These are phyloP conservation scores for Hypocreales sp. DNA, from an alignment of 2,329 filamentous ascomycete genomes.

Conservation along the genomic window DNA sequence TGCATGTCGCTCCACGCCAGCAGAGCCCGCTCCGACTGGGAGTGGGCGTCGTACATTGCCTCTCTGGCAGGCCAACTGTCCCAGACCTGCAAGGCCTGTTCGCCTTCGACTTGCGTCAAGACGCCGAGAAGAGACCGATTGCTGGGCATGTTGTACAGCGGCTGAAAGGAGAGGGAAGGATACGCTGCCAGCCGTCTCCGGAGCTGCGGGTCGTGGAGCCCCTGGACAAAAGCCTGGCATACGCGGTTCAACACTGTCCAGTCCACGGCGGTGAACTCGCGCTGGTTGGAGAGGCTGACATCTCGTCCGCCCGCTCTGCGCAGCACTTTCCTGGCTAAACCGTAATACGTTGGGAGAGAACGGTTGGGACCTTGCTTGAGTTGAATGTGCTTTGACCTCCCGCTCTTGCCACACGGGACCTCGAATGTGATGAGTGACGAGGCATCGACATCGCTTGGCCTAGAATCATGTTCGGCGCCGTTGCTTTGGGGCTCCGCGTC, in stretches of 20 bases:
- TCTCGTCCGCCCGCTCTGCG: conserved; percentile 33
- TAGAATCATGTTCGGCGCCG: conserved; percentile 10
- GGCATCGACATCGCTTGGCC: conserved; percentile 2
- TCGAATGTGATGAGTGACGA: conserved; percentile 7
- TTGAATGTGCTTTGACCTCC: conserved; percentile 9
- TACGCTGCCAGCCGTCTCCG: conserved; percentile 27
- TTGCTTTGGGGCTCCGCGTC: conserved; percentile 6
- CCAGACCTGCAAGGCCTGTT: conserved; percentile 29
- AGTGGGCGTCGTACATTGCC: conserved; percentile 5
- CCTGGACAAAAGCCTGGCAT: conserved; percentile 36
- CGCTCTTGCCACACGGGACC: conserved; percentile 5
- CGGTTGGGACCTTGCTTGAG: conserved; percentile 27
- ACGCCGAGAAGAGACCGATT: conserved; percentile 37
- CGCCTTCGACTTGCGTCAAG: conserved; percentile 39
- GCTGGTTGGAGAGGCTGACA: conserved; percentile 28
- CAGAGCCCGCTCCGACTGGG: conserved; percentile 19
- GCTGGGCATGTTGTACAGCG: conserved; percentile 10
- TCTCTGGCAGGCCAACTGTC: conserved; percentile 9
- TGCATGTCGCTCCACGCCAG: conserved; percentile 30
- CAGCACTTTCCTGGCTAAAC: conserved; percentile 31
- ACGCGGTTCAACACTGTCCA: conserved; percentile 34
- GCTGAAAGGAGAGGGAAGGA: conserved; percentile 27
- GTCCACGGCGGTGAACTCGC: conserved; percentile 26
- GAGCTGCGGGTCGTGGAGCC: conserved; percentile 31
- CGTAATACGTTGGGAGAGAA: conserved; percentile 30